Evolutionary conservation across 208 protist species (phyloP).

Genomic region (Trypanosomatidae sp.): DNA sequence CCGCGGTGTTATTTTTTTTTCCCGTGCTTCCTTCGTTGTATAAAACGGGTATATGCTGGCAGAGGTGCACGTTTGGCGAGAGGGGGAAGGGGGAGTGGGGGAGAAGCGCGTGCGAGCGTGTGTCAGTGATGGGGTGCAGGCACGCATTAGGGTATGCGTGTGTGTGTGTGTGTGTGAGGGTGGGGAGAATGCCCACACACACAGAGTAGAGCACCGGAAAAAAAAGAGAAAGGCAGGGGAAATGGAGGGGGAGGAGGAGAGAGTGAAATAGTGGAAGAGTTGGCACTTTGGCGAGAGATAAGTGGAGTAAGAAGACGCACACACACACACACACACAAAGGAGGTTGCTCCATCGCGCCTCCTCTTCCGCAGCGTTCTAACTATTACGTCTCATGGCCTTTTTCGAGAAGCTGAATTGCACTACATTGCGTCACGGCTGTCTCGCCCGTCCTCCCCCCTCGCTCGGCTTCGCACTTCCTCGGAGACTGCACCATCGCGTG

Average conservation of each 20-base stretch:
- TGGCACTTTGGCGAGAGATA: neutral
- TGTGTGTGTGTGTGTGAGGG: neutral
- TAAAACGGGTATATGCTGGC: neutral
- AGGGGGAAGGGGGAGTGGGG: neutral
- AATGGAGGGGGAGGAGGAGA: neutral
- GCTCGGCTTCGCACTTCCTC: neutral
- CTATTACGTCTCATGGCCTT: neutral
- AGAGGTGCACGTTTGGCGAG: neutral
- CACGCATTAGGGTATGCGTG: neutral
- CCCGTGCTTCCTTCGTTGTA: neutral
- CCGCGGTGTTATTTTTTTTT: neutral
- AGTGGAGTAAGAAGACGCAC: neutral
- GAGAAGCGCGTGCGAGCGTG: neutral
- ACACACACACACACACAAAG: conserved; percentile 1
- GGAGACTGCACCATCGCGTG: neutral
- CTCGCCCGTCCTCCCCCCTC: neutral
- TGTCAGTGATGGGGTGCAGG: neutral
- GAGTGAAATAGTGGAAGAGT: neutral
- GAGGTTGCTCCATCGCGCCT: neutral
- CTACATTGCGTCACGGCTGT: neutral
- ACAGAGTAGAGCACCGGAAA: neutral
- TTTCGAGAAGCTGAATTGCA: neutral
- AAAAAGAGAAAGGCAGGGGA: neutral
- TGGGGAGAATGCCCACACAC: neutral
- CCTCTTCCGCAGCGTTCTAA: neutral